phyloP scores from a whole-genome alignment of 495 filamentous ascomycete genomes.

The Neurospora cerealis region DNA sequence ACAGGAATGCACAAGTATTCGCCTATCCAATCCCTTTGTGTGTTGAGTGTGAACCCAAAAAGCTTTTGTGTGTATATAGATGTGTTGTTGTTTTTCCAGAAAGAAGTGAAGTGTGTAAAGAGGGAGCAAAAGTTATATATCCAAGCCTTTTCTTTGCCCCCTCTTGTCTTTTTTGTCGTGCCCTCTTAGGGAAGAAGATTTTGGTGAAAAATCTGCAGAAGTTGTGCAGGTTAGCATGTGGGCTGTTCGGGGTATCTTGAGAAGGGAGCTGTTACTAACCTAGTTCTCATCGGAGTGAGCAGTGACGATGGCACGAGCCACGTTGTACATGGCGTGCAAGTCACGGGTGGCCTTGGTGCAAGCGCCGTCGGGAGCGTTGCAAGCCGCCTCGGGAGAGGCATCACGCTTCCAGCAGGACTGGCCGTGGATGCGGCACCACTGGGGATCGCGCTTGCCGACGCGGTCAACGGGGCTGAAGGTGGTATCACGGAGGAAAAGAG shows the following conservation, averaged over 20 bases:
- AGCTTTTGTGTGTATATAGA: not conserved
- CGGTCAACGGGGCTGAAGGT: constrained; percentile 11
- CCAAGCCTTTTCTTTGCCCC: not conserved
- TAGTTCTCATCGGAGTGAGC: constrained; percentile 4
- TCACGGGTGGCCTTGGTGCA: constrained; percentile 29
- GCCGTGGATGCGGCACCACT: constrained; percentile 8
- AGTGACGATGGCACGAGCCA: constrained; percentile 23
- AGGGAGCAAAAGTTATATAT: not conserved
- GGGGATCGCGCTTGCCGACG: constrained; percentile 15
- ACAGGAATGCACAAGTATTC: not conserved
- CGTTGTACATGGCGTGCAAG: constrained; percentile 22
- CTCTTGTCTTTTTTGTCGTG: not conserved
- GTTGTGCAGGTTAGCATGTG: not conserved
- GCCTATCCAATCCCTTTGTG: not conserved
- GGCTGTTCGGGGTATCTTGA: not conserved
- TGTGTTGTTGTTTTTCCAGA: not conserved
- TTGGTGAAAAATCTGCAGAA: not conserved
- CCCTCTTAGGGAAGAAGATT: not conserved
- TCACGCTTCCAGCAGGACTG: constrained; percentile 23
- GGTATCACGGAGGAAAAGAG: not conserved
- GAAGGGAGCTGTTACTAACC: not conserved
- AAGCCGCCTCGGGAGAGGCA: constrained; percentile 15
- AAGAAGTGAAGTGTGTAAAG: not conserved
- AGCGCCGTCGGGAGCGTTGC: constrained; percentile 17
- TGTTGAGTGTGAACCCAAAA: not conserved